These are phyloP conservation scores for Phytophthora tubulina DNA, from an alignment of 352 stramenopile species.

Conservation along the genomic window DNA sequence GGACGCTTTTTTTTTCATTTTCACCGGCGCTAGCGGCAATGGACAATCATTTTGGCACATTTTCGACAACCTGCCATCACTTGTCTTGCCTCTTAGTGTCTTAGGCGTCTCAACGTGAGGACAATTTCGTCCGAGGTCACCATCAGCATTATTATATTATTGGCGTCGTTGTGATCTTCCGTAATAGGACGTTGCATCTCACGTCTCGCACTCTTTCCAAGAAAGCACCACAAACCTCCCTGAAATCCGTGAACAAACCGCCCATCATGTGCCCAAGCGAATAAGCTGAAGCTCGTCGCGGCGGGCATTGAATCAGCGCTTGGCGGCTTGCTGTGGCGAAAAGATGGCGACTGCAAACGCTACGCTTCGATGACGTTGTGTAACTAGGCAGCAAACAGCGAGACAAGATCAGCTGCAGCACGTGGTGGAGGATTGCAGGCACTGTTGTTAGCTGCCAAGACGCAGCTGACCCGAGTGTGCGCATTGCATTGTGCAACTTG, in stretches of 20 bases:
- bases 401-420: slow-evolving; percentile 88
- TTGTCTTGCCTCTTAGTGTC: too few species aligned
- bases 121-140: too few species aligned
- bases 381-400: slow-evolving; percentile 95
- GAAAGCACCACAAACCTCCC: too few species aligned
- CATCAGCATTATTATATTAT: too few species aligned
- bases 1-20: slow-evolving; percentile 19
- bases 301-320: slow-evolving; percentile 90
- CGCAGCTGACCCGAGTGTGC: slow-evolving; percentile 74
- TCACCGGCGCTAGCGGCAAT: not conserved
- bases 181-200: too few species aligned
- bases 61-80: too few species aligned
- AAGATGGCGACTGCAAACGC: slow-evolving; percentile 94
- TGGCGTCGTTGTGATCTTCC: too few species aligned
- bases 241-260: too few species aligned
- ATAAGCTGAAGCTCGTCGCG: slow-evolving; percentile 92
- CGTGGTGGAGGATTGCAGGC: slow-evolving; percentile 93
- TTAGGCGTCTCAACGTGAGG: too few species aligned
- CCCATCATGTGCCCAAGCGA: slow-evolving; percentile 87
- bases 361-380: slow-evolving; percentile 96
- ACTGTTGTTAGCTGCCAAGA: slow-evolving; percentile 89
- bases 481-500: slow-evolving; percentile 96
- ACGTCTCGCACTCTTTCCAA: too few species aligned
- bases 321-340: slow-evolving; percentile 72
- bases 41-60: not conserved